Conservation (phyloP, 805 yeast genomes). For the Schwanniomyces pseudopolymorphus region DNA sequence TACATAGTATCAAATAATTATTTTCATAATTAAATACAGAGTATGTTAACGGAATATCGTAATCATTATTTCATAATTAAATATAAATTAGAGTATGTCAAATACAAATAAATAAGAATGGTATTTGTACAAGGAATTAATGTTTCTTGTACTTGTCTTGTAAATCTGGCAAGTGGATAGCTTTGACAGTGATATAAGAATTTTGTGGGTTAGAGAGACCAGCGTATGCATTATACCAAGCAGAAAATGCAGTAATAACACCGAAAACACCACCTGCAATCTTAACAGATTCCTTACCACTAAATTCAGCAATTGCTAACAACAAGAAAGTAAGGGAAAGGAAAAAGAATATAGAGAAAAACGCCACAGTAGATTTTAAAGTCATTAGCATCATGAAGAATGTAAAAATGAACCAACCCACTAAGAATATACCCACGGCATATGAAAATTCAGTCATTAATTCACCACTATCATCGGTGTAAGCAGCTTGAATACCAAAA, state of each 20-base stretch:
- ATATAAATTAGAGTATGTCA: constrained; percentile 13
- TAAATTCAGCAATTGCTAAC: constrained; percentile 38
- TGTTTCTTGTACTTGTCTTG: constrained; percentile 2
- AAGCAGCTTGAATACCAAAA: constrained; percentile 39
- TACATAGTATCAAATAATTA: no score
- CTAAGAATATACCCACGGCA: constrained; percentile 39
- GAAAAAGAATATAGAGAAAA: constrained; percentile 41
- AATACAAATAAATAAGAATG: constrained; percentile 6
- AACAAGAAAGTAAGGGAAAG: constrained; percentile 41
- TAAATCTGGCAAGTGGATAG: constrained; percentile 50
- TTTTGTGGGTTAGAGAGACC: constrained; percentile 59
- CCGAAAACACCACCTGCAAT: constrained; percentile 46
- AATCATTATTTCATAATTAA: constrained; percentile 12
- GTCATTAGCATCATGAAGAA: constrained; percentile 42
- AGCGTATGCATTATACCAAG: constrained; percentile 49
- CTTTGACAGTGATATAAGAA: constrained; percentile 53
- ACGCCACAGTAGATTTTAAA: constrained; percentile 43
- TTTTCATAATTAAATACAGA: no score
- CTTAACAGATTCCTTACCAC: constrained; percentile 26
- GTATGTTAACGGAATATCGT: not conserved
- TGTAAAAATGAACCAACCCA: constrained; percentile 46
- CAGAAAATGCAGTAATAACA: constrained; percentile 38
- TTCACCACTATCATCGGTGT: constrained; percentile 19
- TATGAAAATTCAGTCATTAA: constrained; percentile 18
- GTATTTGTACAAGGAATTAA: not conserved